phyloP scores from a whole-genome alignment of 768 basidiomycete species.

The Boletus rubroflammeus region DNA sequence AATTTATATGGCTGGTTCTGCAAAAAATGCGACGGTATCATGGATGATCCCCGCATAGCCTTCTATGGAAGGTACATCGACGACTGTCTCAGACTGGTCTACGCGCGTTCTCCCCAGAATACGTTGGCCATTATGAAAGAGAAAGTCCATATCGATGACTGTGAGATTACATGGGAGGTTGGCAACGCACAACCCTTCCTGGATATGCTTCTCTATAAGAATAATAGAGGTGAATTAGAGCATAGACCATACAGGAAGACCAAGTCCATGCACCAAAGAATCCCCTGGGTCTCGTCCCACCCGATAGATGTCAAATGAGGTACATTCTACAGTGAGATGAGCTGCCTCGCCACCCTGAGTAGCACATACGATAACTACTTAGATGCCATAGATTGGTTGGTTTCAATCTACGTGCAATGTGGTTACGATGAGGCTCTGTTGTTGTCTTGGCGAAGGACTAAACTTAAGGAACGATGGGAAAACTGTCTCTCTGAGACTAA shows the following conservation, averaged over 20 bases:
- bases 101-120: no score
- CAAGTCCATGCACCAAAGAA: background rate
- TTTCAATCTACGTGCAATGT: background rate
- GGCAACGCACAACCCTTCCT: background rate
- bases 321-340: constrained; percentile 4
- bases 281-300: constrained; percentile 3
- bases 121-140: no score
- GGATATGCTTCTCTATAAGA: background rate
- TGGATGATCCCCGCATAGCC: no score
- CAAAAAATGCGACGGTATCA: background rate
- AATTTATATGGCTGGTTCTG: constrained; percentile 3
- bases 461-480: background rate
- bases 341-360: background rate
- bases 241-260: constrained; percentile 4
- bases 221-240: no score
- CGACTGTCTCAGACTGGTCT: no score
- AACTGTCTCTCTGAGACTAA: background rate
- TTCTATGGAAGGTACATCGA: no score
- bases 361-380: background rate
- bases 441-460: no score
- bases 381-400: background rate
- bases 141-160: background rate
- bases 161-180: background rate
- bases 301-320: constrained; percentile 7
- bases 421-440: background rate